Percentiles rank a stretch among this genome's conserved stretches.
phyloP scores from a whole-genome alignment of 257 asterid genomes.

The Solanum boliviense region DNA sequence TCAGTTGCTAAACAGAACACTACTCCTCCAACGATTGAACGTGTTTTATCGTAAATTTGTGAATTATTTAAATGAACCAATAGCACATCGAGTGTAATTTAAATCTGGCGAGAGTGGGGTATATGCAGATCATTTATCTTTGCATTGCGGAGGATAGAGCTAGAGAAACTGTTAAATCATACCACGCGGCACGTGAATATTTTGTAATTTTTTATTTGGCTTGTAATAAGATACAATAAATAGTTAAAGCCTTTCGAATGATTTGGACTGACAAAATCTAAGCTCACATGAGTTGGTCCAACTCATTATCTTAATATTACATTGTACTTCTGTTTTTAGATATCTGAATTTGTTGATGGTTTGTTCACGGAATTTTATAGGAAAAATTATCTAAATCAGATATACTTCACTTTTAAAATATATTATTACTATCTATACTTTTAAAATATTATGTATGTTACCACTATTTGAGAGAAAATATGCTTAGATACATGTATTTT shows the following conservation, averaged over 20 bases:
- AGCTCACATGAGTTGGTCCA: neutral
- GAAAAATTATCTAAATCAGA: too few species aligned
- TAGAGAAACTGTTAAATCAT: neutral
- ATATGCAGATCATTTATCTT: too few species aligned
- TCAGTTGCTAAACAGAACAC: neutral
- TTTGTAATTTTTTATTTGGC: too few species aligned
- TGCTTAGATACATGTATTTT: too few species aligned
- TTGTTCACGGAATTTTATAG: neutral
- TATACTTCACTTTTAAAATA: too few species aligned
- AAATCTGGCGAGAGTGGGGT: rapidly evolving
- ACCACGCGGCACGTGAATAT: too few species aligned
- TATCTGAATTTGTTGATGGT: neutral
- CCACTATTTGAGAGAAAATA: neutral
- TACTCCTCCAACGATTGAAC: neutral
- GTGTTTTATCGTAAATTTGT: too few species aligned
- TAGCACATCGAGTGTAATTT: neutral
- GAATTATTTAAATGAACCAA: too few species aligned
- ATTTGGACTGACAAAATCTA: neutral
- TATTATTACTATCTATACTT: too few species aligned
- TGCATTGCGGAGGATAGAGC: neutral
- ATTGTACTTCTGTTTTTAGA: neutral
- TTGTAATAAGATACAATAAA: too few species aligned
- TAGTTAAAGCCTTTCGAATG: neutral
- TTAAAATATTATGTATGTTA: rapidly evolving
- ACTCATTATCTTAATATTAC: neutral